Percentiles rank a stretch among this genome's conserved stretches.
Conservation (phyloP, 2,329 filamentous ascomycete species). For the Pestalotiopsis fici region DNA sequence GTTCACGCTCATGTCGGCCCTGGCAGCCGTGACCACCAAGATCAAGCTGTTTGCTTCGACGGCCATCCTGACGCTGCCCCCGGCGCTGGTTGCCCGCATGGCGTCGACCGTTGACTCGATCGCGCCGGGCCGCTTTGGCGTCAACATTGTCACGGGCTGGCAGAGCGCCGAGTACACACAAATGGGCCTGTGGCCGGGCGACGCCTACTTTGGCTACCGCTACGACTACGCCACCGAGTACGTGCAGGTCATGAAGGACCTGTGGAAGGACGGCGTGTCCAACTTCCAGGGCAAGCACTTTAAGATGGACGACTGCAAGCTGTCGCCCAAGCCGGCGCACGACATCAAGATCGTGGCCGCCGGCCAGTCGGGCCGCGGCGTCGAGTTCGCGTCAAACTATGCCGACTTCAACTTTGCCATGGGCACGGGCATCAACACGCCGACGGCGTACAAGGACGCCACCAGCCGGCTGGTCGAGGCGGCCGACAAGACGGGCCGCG, state of each 20-base stretch:
- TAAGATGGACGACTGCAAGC: slow-evolving; percentile 33
- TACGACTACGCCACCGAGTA: slow-evolving; percentile 35
- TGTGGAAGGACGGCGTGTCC: slow-evolving; percentile 30
- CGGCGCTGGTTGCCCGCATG: slow-evolving; percentile 30
- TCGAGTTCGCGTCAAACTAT: slow-evolving; percentile 31
- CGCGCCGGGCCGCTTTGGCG: slow-evolving; percentile 30
- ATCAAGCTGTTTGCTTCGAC: slow-evolving; percentile 32
- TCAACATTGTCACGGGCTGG: slow-evolving; percentile 36
- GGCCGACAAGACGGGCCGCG: slow-evolving; percentile 23
- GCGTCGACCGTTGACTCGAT: slow-evolving; percentile 30
- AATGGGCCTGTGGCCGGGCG: slow-evolving; percentile 33
- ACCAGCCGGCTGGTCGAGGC: slow-evolving; percentile 29
- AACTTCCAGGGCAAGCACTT: slow-evolving; percentile 34
- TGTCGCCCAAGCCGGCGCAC: slow-evolving; percentile 20
- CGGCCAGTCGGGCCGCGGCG: slow-evolving; percentile 30
- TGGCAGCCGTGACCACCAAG: slow-evolving; percentile 32
- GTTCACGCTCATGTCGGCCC: slow-evolving; percentile 32
- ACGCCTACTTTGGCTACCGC: slow-evolving; percentile 26
- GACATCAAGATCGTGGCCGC: slow-evolving; percentile 31
- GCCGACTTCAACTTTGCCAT: slow-evolving; percentile 34
- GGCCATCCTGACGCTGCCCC: slow-evolving; percentile 30
- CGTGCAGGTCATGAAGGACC: slow-evolving; percentile 32
- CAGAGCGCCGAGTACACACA: slow-evolving; percentile 32
- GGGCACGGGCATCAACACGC: slow-evolving; percentile 31
- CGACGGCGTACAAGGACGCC: slow-evolving; percentile 22